Base-by-base conservation (phyloP, 306 rosid species). In the Castanopsis chinensis region DNA sequence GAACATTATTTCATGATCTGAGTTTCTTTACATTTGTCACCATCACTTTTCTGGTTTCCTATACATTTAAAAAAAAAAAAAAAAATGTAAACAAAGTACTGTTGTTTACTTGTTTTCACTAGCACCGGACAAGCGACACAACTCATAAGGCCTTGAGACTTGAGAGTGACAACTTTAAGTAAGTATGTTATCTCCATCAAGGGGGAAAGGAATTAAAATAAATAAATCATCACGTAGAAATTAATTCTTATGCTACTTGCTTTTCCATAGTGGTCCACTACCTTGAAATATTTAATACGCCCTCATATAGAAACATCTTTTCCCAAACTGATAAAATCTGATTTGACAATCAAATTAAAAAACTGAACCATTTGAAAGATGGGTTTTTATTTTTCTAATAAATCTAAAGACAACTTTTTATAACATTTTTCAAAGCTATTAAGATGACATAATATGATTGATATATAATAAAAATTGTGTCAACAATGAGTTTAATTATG, bases 231-330 rank as follows among this genome's bases (percentile, higher is more conserved):
- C 30, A 0, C 1, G 21, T 3, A 8, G 14, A 55, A 56, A n/a
- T 27, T 55, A 11, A 57, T 73, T 82, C 57, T 54, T 30, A 45
- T 18, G 51, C 77, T 20, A 58, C 32, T 73, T 75, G 74, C 83
- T 64, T 85, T 79, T 74, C 54, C 69, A 60, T 64, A 82, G 82
- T 82, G 84, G 80, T 79, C 84, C 82, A 85, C 82, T 79, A 78
- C 81, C 57, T 72, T 2, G n/a, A 51, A 19, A 21, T 20, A 75
- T 59, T 3, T 7, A 6, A 18, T 1, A 23, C 59, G 55, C 70
- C 63, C 27, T 37, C 54, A 21, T 5, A 51, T 20, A 14, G 11
- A 23, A 19, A 37, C 56, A 37, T 74, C 23, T 21, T 49, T 49
- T 49, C 5, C 73, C 10, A 17, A 41, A n/a, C 5, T 37, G 52